Percentiles rank a stretch among this genome's conserved stretches.
These are phyloP conservation scores for Pisolithus albus DNA, from an alignment of 768 basidiomycete species.

Conservation along the genomic window DNA sequence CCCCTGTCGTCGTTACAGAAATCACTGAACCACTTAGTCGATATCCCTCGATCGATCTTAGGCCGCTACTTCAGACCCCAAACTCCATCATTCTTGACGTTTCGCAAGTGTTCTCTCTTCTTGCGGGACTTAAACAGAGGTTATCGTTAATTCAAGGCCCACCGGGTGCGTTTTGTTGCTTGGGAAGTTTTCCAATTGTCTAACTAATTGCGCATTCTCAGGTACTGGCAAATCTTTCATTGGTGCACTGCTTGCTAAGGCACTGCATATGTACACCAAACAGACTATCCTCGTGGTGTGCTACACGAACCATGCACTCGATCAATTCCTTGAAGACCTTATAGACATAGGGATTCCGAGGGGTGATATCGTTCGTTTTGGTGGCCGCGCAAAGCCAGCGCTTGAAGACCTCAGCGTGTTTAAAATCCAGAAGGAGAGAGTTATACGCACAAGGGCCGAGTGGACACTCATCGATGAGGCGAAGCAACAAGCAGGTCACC, in stretches of 20 bases:
- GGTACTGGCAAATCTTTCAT: slow-evolving; percentile 75
- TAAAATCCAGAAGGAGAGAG: slow-evolving; percentile 27
- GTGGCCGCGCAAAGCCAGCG: slow-evolving; percentile 44
- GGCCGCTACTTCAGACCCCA: slow-evolving; percentile 29
- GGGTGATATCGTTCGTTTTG: slow-evolving; percentile 46
- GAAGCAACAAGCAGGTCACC: slow-evolving; percentile 17
- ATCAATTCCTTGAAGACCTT: slow-evolving; percentile 61
- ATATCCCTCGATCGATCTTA: slow-evolving; percentile 36
- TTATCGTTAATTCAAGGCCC: slow-evolving; percentile 66
- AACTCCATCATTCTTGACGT: slow-evolving; percentile 43
- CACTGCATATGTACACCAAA: slow-evolving; percentile 41
- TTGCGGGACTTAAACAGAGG: slow-evolving; percentile 47
- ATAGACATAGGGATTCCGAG: slow-evolving; percentile 51
- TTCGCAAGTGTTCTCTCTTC: slow-evolving; percentile 40
- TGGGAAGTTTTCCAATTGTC: neutral
- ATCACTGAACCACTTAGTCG: slow-evolving; percentile 24
- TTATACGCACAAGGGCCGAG: slow-evolving; percentile 25
- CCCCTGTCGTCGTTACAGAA: neutral
- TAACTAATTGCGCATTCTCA: slow-evolving; percentile 15
- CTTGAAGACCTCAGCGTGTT: slow-evolving; percentile 42
- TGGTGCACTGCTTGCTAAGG: slow-evolving; percentile 59
- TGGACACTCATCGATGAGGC: slow-evolving; percentile 38
- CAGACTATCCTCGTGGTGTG: slow-evolving; percentile 61
- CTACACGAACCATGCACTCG: slow-evolving; percentile 70
- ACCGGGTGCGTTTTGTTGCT: slow-evolving; percentile 43